Percentiles rank a stretch among this genome's conserved stretches.
Evolutionary conservation across 805 yeast species (phyloP).

Genomic region (Starmerella lactis-condensi): DNA sequence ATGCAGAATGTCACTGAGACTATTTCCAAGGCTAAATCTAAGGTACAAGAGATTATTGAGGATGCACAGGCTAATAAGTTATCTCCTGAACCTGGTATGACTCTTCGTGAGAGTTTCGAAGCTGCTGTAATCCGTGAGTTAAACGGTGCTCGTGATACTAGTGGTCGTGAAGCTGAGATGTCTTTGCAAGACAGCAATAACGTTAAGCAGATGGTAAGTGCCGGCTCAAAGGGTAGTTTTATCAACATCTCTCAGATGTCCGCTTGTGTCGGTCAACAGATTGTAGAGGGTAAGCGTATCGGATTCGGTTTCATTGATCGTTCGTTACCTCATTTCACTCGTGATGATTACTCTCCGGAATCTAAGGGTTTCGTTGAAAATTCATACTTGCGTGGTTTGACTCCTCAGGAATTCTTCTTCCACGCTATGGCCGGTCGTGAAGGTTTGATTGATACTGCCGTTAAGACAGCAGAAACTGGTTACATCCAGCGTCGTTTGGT

Average conservation of each 20-base stretch:
- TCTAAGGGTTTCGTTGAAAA: constrained; percentile 96
- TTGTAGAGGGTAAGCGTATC: constrained; percentile 98
- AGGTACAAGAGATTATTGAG: constrained; percentile 81
- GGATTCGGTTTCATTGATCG: constrained; percentile 94
- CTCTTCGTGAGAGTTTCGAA: constrained; percentile 93
- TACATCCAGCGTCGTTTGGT: constrained; percentile 95
- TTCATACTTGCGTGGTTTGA: constrained; percentile 87
- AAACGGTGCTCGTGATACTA: constrained; percentile 97
- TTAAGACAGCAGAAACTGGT: constrained; percentile 97
- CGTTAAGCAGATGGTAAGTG: constrained; percentile 97
- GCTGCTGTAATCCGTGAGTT: constrained; percentile 87
- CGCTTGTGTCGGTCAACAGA: constrained; percentile 99
- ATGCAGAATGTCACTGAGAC: constrained; percentile 88
- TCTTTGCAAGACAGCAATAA: constrained; percentile 84
- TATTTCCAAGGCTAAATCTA: constrained; percentile 76
- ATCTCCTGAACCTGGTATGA: constrained; percentile 98
- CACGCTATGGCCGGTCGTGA: constrained; percentile 99
- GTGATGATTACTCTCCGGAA: constrained; percentile 96
- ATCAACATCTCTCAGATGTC: constrained; percentile 98
- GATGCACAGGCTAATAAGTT: constrained; percentile 80
- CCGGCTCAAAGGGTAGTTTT: constrained; percentile 98
- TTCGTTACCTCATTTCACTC: constrained; percentile 91
- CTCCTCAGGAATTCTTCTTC: constrained; percentile 97
- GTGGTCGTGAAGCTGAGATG: constrained; percentile 96
- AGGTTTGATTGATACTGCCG: constrained; percentile 98